Evolutionary conservation across 805 yeast species (phyloP), one percentile per base, ranked within the genome.

Genomic region (Soucietia sequanensis): DNA sequence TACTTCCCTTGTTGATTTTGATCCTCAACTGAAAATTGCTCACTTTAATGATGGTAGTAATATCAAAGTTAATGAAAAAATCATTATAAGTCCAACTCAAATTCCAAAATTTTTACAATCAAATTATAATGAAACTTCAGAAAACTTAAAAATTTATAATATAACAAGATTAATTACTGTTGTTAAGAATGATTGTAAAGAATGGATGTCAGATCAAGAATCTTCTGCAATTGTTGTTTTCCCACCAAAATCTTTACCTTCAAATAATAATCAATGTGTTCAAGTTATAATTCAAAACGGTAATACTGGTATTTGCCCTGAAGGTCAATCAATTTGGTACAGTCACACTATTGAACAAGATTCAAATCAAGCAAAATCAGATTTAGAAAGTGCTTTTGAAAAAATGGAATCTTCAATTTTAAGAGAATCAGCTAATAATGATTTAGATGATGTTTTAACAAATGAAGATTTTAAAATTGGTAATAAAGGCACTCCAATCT

Each of bases 321-420:
- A 57, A n/a, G 93, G 86, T 28, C 90, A 89, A 50, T 78, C 91
- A 36, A 77, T 90, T 35, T 91, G 98, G 98, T 90, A 86, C 63
- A 68, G 88, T 44, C 80, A 90, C 25, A 81, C 95, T 3, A 75
- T 78, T 38, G 95, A 85, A 58, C 68, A 56, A 34, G 77, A 74
- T 37, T 78, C 81, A 28, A 72, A 68, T 30, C 75, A 77, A 42
- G 96, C 90, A 4, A 78, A 84, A 47, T 67, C 66, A 46, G 96
- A 89, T 58, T 70, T 91, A 46, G 91, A 84, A 55, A 71, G 80
- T 34, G 97, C 96, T 5, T 73, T 85, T 38, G 72, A 70, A 43
- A 85, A 86, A 49, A 75, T 91, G 76, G 96, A 90, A 55, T 74
- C 75, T 29, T 75, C 90, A 28, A 77, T 90, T 20, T 64, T 89